A percentile compares a stretch with the other conserved stretches of the same genome.
Evolutionary conservation across 495 filamentous ascomycete species (phyloP).

Genomic region (Talaromyces ruber): DNA sequence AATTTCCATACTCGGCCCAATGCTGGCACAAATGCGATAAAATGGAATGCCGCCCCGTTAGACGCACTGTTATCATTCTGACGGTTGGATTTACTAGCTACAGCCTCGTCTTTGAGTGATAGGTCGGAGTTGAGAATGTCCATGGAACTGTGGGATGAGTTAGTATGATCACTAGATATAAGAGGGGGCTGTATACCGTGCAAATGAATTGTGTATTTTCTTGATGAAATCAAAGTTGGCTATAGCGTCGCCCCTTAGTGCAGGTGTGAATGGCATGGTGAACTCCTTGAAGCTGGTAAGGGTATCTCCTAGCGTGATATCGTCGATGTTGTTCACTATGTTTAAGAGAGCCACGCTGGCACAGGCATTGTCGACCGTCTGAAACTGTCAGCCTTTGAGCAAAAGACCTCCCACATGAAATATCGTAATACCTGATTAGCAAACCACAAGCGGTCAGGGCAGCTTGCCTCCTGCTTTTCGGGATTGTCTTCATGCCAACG

Average conservation of each 20-base stretch:
- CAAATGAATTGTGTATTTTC: slow-evolving; percentile 77
- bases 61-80: slow-evolving; percentile 31
- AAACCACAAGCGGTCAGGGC: slow-evolving; percentile 77
- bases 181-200: slow-evolving; percentile 44
- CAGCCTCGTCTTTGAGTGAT: slow-evolving; percentile 52
- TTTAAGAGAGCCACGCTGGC: slow-evolving; percentile 84
- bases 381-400: slow-evolving; percentile 6
- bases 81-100: slow-evolving; percentile 32
- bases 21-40: slow-evolving; percentile 80
- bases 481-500: slow-evolving; percentile 56
- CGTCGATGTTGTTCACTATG: slow-evolving; percentile 75
- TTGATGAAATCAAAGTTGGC: slow-evolving; percentile 70
- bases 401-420: too few species aligned
- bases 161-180: background rate
- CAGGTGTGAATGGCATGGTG: slow-evolving; percentile 57
- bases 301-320: slow-evolving; percentile 55
- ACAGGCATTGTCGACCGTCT: slow-evolving; percentile 77
- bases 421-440: slow-evolving; percentile 87
- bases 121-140: slow-evolving; percentile 75
- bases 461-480: slow-evolving; percentile 46
- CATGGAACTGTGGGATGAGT: slow-evolving; percentile 42
- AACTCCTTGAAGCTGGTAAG: slow-evolving; percentile 63
- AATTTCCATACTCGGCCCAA: slow-evolving; percentile 75
- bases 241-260: slow-evolving; percentile 66
- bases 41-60: slow-evolving; percentile 63